A percentile compares a stretch with the other conserved stretches of the same genome.
Conservation (phyloP, 169 alveolate species). For the Eimeria maxima region DNA sequence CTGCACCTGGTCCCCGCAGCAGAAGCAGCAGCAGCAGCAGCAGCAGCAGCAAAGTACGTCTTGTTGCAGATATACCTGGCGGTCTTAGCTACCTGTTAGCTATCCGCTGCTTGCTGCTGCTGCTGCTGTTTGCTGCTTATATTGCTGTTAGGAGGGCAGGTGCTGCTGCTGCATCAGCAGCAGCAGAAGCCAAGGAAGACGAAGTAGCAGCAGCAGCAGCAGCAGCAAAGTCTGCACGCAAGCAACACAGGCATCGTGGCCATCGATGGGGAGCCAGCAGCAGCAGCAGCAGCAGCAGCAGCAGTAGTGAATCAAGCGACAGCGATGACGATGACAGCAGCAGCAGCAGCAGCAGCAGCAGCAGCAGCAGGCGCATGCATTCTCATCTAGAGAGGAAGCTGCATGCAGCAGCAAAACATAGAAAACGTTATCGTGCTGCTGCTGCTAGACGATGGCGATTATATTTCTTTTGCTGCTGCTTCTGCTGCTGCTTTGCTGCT, state of each 20-base stretch:
- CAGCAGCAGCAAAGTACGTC: conserved; percentile 9
- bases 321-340: neutral
- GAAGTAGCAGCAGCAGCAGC: conserved; percentile 30
- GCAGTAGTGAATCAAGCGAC: neutral
- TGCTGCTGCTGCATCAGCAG: conserved; percentile 52
- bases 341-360: conserved; percentile 25
- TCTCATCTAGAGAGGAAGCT: conserved; percentile 14
- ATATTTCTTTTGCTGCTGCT: neutral
- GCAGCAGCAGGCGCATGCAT: conserved; percentile 1
- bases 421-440: neutral
- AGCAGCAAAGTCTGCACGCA: neutral
- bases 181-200: conserved; percentile 52
- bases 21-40: conserved; percentile 45
- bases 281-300: neutral
- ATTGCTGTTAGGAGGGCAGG: conserved; percentile 18
- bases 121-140: conserved; percentile 15
- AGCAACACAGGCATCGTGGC: neutral
- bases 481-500: conserved; percentile 33
- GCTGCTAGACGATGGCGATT: conserved; percentile 10
- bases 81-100: conserved; percentile 45
- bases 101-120: conserved; percentile 17
- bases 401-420: neutral
- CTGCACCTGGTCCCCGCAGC: neutral
- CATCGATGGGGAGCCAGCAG: neutral
- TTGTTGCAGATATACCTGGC: neutral